Evolutionary conservation across 169 alveolate species (phyloP), one percentile per base, ranked within the genome.

Genomic region (Babesia ovis): DNA sequence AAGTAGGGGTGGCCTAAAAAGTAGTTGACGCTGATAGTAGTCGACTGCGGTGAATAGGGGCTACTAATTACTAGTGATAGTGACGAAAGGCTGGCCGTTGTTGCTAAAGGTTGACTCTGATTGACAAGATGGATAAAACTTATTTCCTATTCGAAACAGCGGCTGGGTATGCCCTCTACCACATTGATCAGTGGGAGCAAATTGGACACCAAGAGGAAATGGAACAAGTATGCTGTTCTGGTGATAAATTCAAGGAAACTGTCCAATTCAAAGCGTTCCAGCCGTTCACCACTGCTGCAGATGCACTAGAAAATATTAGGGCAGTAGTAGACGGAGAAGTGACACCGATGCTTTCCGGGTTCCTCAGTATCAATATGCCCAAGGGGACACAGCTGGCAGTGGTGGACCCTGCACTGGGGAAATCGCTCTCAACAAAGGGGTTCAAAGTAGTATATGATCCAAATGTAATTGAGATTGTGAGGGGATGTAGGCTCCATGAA

Each of bases 101-200:
- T n/a, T n/a, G n/a, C n/a, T n/a, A n/a, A n/a, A n/a, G n/a, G n/a
- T n/a, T n/a, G n/a, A n/a, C n/a, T n/a, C n/a, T n/a, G 46, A 14
- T 11, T 20, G 31, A 48, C 34, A 58, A 57, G 34, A 77, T 77
- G 86, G 53, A 72, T 6, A 58, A 58, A 35, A 77, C 86, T 18
- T 77, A 37, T 57, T 60, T 94, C 31, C 84, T 96, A 51, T 95
- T 89, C 84, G 99, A 96, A 69, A 92, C 97, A 55, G 97, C 99
- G 41, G 93, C 97, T 20, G 99, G 99, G 32, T 96, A 96, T 69
- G 93, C 96, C 45, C 91, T 96, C 39, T 94, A 93, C 82, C 91
- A 86, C 71, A 90, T 92, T 22, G 92, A 93, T 68, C 92, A 95
- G 27, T 92, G 93, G 91, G 98, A 96, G 42, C 97, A 94, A 85